Evolutionary conservation across 306 rosid species (phyloP), one percentile per base, ranked within the genome.

Genomic region (Arachis hypogaea): DNA sequence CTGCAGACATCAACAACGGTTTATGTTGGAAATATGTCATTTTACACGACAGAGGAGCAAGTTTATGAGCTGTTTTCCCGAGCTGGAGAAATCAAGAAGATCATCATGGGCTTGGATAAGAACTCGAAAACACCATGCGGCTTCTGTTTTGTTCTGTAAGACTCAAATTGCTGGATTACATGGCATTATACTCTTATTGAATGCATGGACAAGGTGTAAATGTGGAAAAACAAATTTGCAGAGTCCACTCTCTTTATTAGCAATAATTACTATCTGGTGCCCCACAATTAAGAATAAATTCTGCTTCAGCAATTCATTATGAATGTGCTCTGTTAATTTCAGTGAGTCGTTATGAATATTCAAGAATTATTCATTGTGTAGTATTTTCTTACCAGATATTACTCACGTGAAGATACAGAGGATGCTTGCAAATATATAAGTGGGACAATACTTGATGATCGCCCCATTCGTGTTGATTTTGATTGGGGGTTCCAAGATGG

Each of bases 401-500:
- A 94, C 87, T 92, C 99, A 38, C 94, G 95, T 28, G 97, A 94
- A 63, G 99, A 94, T 84, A 79, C 96, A 2, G 97, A 92, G 82
- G 99, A 94, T 82, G 96, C 96, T 72, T 96, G 93, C 69, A 94
- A 92, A 69, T 94, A 88, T 79, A 84, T 94, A 76, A 94, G 99
- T 43, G 97, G 97, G 62, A 94, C 99, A 6, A 92, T 92, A 83
- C 96, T 94, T 63, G 99, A 94, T 82, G 99, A 94, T 64, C 98
- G 98, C 70, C 97, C 96, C 57, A 91, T 94, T 82, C 98, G 98
- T 80, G 98, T 88, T 83, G 98, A 94, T 88, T 94, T 94, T 84
- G 99, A 94, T 65, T 94, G 99, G 99, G 99, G 99, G 63, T 94
- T 94, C 78, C 96, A 83, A 75, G 99, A 94, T 18, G 99, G 99